phyloP scores from a whole-genome alignment of 257 asterid species.

The Anisodus acutangulus region DNA sequence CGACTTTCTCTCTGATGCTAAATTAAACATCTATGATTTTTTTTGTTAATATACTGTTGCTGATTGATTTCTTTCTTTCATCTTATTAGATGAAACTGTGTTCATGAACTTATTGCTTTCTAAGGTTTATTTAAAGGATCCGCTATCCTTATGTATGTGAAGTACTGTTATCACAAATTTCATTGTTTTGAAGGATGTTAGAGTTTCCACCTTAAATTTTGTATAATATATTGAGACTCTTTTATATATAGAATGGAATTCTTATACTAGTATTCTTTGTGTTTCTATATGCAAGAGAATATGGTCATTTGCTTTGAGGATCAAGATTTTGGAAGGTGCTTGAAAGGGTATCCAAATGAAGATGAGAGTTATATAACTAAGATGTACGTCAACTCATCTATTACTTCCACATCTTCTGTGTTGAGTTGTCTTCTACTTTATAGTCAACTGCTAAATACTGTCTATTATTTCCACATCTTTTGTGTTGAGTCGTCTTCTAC shows the following conservation, averaged over 20 bases:
- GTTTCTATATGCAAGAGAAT: constrained; percentile 59
- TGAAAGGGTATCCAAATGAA: constrained; percentile 62
- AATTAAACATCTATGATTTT: not conserved
- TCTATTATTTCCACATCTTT: constrained; percentile 25
- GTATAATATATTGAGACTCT: not conserved
- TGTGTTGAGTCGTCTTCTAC: constrained; percentile 30
- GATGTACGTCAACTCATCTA: constrained; percentile 54
- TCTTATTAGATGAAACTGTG: not conserved
- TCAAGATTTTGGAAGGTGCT: constrained; percentile 76
- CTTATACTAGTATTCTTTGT: not conserved
- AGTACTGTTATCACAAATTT: not conserved
- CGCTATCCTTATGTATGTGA: not conserved
- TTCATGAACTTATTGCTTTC: not conserved
- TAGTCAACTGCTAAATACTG: constrained; percentile 15
- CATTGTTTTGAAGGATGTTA: not conserved
- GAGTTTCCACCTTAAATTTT: not conserved
- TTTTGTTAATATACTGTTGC: not conserved
- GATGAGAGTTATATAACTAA: constrained; percentile 67
- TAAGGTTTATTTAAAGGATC: not conserved
- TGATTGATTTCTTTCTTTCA: not conserved
- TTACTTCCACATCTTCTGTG: constrained; percentile 18
- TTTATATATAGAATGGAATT: not conserved
- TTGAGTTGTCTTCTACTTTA: constrained; percentile 28
- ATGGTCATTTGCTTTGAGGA: constrained; percentile 96
- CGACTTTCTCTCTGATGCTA: constrained; percentile 6